Percentiles rank a stretch among this genome's conserved stretches.
Conservation (phyloP, 208 protist genomes). For the Leishmania tarentolae region DNA sequence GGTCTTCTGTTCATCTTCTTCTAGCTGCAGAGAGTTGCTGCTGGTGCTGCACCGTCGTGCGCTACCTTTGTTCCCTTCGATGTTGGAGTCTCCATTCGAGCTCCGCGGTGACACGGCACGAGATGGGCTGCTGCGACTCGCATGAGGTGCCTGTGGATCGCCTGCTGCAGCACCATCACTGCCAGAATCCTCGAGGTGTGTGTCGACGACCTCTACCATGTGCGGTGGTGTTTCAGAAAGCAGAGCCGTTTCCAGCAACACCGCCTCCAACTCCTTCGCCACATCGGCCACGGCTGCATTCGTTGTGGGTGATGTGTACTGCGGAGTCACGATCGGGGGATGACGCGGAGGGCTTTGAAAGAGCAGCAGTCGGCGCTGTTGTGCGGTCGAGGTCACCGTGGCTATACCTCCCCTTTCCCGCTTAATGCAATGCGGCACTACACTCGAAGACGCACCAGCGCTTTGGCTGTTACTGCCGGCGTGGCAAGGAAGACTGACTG, state of each 20-base stretch:
- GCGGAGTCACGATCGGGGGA: not conserved
- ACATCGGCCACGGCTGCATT: not conserved
- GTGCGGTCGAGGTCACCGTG: not conserved
- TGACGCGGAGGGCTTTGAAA: conserved; percentile 12
- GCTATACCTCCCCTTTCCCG: not conserved
- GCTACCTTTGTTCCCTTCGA: not conserved
- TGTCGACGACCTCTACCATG: not conserved
- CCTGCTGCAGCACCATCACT: conserved; percentile 2
- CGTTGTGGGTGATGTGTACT: not conserved
- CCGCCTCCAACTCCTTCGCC: conserved; percentile 8
- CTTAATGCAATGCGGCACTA: not conserved
- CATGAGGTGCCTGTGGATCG: not conserved
- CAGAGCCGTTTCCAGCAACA: not conserved
- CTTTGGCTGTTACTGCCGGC: not conserved
- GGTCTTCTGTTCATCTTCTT: not conserved
- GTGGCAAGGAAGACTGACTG: not conserved
- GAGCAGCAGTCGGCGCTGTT: conserved; percentile 9
- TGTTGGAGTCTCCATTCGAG: not conserved
- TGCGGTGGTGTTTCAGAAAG: not conserved
- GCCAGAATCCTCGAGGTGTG: not conserved
- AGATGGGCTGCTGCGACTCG: not conserved
- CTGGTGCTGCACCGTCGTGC: not conserved
- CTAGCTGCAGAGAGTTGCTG: not conserved
- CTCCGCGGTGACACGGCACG: not conserved
- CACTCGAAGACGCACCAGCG: not conserved